Evolutionary conservation across 176 grass and related monocot genomes (phyloP).

Genomic region (Areca catechu): DNA sequence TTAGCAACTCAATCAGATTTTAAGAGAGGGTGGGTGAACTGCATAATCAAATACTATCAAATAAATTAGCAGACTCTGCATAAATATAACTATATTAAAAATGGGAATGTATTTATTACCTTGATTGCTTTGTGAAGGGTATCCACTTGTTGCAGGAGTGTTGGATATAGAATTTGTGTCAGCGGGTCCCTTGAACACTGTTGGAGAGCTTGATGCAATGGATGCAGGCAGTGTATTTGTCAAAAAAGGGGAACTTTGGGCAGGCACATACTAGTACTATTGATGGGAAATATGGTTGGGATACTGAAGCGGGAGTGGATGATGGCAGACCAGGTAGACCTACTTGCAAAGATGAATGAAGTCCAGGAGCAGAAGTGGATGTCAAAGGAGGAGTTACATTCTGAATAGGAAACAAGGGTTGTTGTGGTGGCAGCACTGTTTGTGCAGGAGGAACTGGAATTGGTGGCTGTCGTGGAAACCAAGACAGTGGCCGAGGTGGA

Average conservation of each 20-base stretch:
- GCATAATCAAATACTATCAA: no score
- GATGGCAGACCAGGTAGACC: slow-evolving; percentile 44
- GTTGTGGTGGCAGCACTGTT: slow-evolving; percentile 31
- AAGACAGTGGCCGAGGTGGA: slow-evolving; percentile 36
- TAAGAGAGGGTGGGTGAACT: no score
- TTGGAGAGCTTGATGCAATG: slow-evolving; percentile 45
- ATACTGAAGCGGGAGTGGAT: slow-evolving; percentile 40
- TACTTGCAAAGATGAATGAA: slow-evolving; percentile 51
- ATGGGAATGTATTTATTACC: slow-evolving; percentile 20
- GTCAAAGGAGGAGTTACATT: slow-evolving; percentile 52
- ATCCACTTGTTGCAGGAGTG: slow-evolving; percentile 35
- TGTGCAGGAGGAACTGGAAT: slow-evolving; percentile 38
- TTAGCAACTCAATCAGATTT: no score
- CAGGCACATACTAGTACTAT: slow-evolving; percentile 36
- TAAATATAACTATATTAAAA: no score
- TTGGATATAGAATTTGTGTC: slow-evolving; percentile 15
- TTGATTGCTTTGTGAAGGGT: slow-evolving; percentile 35
- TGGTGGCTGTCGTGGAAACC: slow-evolving; percentile 54
- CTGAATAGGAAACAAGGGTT: slow-evolving; percentile 83
- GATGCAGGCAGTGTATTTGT: slow-evolving; percentile 28
- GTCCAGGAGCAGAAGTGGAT: slow-evolving; percentile 41
- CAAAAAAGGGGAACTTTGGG: slow-evolving; percentile 40
- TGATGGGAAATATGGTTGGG: slow-evolving; percentile 90
- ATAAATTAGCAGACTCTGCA: no score
- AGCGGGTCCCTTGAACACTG: background rate